These are phyloP conservation scores for Metarhizium rileyi DNA, from an alignment of 2,329 filamentous ascomycete genomes.

Conservation along the genomic window DNA sequence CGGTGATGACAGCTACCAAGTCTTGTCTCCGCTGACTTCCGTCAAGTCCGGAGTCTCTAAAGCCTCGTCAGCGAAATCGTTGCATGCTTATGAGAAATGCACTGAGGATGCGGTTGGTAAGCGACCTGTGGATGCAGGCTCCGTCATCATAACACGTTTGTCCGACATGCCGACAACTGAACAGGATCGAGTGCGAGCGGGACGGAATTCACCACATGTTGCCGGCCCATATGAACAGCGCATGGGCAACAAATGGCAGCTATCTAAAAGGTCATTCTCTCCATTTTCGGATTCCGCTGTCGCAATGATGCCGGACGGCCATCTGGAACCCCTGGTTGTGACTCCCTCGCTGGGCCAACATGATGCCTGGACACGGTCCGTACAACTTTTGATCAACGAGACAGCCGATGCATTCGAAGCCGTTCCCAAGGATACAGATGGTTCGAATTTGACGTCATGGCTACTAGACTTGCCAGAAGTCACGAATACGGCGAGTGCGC, in stretches of 20 bases:
- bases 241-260: neutral
- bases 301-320: neutral
- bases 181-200: neutral
- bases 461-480: constrained; percentile 9
- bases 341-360: neutral
- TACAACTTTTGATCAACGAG: constrained; percentile 37
- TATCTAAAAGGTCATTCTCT: constrained; percentile 3
- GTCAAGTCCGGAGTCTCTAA: constrained; percentile 20
- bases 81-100: neutral
- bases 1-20: constrained; percentile 29
- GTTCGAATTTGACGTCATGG: constrained; percentile 23
- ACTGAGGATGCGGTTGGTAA: neutral
- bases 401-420: constrained; percentile 41
- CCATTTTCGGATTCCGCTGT: constrained; percentile 3
- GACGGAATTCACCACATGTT: neutral
- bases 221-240: neutral
- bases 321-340: constrained; percentile 2
- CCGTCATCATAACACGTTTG: neutral
- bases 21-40: constrained; percentile 27
- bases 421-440: constrained; percentile 30
- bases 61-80: neutral
- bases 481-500: constrained; percentile 1
- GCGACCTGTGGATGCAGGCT: neutral
- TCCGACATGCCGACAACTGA: neutral
- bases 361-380: constrained; percentile 24